Evolutionary conservation across 2,329 filamentous ascomycete species (phyloP).

Genomic region (Aureobasidium sp.): DNA sequence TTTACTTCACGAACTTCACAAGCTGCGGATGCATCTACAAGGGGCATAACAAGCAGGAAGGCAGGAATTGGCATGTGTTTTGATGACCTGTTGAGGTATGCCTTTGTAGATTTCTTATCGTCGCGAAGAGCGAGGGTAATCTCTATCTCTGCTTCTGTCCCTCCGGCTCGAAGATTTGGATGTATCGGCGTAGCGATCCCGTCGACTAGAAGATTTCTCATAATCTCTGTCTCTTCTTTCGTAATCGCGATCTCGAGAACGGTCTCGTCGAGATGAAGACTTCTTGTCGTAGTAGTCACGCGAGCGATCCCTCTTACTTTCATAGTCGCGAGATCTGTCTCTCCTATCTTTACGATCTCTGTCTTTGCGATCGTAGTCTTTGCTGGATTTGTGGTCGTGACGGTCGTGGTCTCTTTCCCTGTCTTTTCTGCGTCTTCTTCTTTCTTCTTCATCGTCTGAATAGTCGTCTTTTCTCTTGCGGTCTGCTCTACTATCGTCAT

Average conservation of each 20-base stretch:
- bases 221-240: neutral
- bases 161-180: neutral
- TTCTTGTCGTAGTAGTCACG: neutral
- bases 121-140: neutral
- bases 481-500: neutral
- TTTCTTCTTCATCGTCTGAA: neutral
- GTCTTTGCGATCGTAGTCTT: neutral
- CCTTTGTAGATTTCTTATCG: neutral
- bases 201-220: neutral
- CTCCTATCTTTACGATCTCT: neutral
- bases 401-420: constrained; percentile 4
- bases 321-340: neutral
- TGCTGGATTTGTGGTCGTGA: neutral
- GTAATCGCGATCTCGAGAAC: neutral
- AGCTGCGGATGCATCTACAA: too few relatives aligned
- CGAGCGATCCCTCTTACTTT: neutral
- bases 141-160: neutral
- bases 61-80: too few relatives aligned
- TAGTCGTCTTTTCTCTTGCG: constrained; percentile 5
- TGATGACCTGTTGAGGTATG: too few relatives aligned
- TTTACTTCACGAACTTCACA: too few relatives aligned
- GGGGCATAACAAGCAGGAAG: too few relatives aligned
- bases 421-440: neutral
- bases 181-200: neutral
- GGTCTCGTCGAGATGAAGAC: neutral